phyloP scores from a whole-genome alignment of 768 basidiomycete species.

The Mycena alexandri region DNA sequence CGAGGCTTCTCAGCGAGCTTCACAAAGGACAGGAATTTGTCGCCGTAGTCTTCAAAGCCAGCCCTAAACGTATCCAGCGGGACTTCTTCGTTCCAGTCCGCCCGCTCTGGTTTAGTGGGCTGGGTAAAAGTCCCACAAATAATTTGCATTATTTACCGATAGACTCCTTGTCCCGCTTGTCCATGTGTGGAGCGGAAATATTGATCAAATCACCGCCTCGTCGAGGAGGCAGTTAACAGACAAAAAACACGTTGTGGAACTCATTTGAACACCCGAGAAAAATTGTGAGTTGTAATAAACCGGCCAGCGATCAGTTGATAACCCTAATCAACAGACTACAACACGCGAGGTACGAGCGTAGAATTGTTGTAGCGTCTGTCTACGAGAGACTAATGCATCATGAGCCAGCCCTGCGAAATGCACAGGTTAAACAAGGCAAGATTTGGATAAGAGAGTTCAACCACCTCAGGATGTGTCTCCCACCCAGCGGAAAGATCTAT shows the following conservation, averaged over 20 bases:
- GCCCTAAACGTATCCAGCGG: neutral
- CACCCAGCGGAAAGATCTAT: constrained; percentile 7
- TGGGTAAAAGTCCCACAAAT: no score
- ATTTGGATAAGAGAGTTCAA: no score
- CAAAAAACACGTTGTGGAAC: no score
- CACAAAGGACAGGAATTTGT: constrained; percentile 15
- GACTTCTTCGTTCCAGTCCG: neutral
- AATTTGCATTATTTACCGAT: neutral
- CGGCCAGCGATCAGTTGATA: no score
- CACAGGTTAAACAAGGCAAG: neutral
- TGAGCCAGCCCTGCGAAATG: constrained; percentile 23
- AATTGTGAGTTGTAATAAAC: no score
- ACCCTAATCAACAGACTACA: no score
- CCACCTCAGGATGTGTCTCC: constrained; percentile 1
- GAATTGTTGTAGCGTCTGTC: no score
- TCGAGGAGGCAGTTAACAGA: no score
- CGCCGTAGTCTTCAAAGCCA: constrained; percentile 2
- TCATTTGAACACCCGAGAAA: no score
- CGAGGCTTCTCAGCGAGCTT: neutral
- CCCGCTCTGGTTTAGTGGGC: no score
- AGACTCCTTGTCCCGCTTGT: constrained; percentile 1
- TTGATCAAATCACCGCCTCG: constrained; percentile 6
- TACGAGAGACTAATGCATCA: constrained; percentile 30
- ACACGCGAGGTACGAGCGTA: no score
- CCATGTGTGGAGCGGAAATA: constrained; percentile 3